Evolutionary conservation across 345 rosid genomes (phyloP), one percentile per base, ranked within the genome.

Genomic region (Euclidium syriacum): DNA sequence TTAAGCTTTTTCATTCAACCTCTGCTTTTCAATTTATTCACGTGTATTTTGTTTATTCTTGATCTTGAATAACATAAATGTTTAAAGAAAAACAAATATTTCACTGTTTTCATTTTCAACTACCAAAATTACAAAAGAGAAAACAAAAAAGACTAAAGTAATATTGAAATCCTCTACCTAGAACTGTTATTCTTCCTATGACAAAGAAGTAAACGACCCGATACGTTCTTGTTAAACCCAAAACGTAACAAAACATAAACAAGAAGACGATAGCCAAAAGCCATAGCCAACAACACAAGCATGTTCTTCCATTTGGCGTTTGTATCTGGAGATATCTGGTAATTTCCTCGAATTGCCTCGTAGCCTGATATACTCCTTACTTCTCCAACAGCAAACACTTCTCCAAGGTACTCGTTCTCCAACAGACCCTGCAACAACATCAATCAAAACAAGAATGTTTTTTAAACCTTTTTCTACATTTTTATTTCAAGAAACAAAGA

Each of bases 371-470:
- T 90, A 34, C 88, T 84, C 74, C 97, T 81, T 34, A 90, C 96
- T 73, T 88, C 87, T 49, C 99, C 99, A 3, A 95, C 94, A 0
- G 96, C 96, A 67, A 80, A 90, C 26, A 90, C 78, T 44, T 87
- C 78, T 30, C 83, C 90, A 0, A 94, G 78, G 73, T 85, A 94
- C 81, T 94, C 99, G 17, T 94, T 94, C 80, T 90, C 99, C 79
- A 95, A 48, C 63, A 90, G 84, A 30, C 97, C 99, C 97, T 94
- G 55, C 39, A 75, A 71, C 17, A 57, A 24, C n/a, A n/a, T 42
- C 50, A 58, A 32, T 8, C 12, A 52, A 33, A n/a, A 29, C 26
- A 53, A 30, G 20, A 70, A 14, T 19, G 41, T 20, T 42, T n/a
- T 3, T 20, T 33, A 5, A 44, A 35, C 14, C 19, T 18, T 53